Evolutionary conservation across 768 basidiomycete genomes (phyloP), one percentile per base, ranked within the genome.

Genomic region (Hypholoma sublateritium): DNA sequence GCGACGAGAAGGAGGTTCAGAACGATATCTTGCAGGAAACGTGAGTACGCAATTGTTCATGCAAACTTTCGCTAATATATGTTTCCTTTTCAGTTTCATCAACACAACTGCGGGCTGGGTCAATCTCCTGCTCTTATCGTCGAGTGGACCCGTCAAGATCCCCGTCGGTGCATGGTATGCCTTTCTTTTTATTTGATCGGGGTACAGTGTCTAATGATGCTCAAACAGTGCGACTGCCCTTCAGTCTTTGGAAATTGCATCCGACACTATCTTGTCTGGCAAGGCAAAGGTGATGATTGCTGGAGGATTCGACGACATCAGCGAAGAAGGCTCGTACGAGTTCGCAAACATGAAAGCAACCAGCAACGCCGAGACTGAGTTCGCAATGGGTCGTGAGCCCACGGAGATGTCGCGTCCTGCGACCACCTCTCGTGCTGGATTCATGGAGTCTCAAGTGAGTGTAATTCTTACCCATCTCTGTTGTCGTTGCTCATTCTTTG

Each of bases 291-390:
- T 99, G 68, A 99, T 99, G 97, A 88, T 99, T 59, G 91, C 96
- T 35, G 97, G 97, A 70, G 97, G 97, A 56, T 98, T 95, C 76
- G 97, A 99, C 67, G 97, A 99, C 70, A 84, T 98, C 70, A 91
- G 89, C 61, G 97, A 99, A 73, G 97, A 99, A 74, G 97, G 96
- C 16, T 98, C 96, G 7, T 98, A 88, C 72, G 96, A 99, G 72
- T 99, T 99, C 73, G 97, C 95, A 49, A 98, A 98, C 79, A 99
- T 99, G 97, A 97, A 98, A 74, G 97, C 97, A 1, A 99, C 97
- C 5, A 93, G 91, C 74, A 98, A 96, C 67, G 89, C 95, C 1
- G 93, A 95, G 72, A 93, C 93, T 28, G 97, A 99, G 72, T 92
- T 98, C 67, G 96, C 95, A 3, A 97, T 97, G 91, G 97, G 97